Percentiles rank a stretch among this genome's conserved stretches.
These are phyloP conservation scores for Nannizziopsis barbatae DNA, from an alignment of 2,329 filamentous ascomycete genomes.

Conservation along the genomic window DNA sequence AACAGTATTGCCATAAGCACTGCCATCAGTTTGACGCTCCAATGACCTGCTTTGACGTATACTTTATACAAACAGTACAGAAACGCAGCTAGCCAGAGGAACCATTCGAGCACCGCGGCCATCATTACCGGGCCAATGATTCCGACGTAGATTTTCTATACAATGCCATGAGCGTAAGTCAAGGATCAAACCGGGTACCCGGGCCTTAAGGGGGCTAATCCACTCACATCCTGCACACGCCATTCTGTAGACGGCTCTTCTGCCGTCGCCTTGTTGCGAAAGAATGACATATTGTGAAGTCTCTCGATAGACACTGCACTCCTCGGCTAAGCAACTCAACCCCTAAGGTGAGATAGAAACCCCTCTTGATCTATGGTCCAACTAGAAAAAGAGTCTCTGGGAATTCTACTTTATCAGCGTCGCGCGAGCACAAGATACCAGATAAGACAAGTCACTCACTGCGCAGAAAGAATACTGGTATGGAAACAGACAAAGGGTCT, in stretches of 20 bases:
- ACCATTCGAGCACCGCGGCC: constrained; percentile 81
- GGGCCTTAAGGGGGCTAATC: background rate
- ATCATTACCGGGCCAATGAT: constrained; percentile 74
- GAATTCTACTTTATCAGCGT: too few relatives aligned
- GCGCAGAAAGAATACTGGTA: too few relatives aligned
- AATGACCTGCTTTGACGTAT: constrained; percentile 78
- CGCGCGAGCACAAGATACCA: too few relatives aligned
- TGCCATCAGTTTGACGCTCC: constrained; percentile 69
- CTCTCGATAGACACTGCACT: too few relatives aligned
- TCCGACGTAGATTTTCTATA: constrained; percentile 70
- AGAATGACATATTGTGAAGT: constrained; percentile 1
- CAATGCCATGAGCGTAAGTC: constrained; percentile 5
- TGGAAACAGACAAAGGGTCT: too few relatives aligned
- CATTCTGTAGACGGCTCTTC: constrained; percentile 21
- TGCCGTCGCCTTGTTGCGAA: background rate
- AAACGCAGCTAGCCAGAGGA: constrained; percentile 89
- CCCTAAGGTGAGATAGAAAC: too few relatives aligned
- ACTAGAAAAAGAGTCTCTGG: too few relatives aligned
- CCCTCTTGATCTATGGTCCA: too few relatives aligned
- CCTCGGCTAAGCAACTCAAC: too few relatives aligned
- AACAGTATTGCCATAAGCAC: constrained; percentile 64
- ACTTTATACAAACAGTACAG: constrained; percentile 83
- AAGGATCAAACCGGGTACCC: background rate
- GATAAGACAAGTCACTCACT: too few relatives aligned
- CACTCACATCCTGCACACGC: constrained; percentile 30